A percentile compares a stretch with the other conserved stretches of the same genome.
These are phyloP conservation scores for Pneumocystis sp. DNA, from an alignment of 1,139 yeast genomes.

Conservation along the genomic window DNA sequence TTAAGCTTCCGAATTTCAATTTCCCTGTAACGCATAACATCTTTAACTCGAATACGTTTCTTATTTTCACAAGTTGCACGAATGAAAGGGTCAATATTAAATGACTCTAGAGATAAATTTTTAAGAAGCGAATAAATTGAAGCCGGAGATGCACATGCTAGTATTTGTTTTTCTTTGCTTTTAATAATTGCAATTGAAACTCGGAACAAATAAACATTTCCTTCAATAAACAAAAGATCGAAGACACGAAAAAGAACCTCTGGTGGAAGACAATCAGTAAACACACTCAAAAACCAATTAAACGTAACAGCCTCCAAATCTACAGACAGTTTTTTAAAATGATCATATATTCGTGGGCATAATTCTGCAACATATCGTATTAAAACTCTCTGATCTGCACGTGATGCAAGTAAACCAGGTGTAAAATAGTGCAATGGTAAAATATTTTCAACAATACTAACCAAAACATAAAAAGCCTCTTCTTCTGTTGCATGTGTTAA, in stretches of 20 bases:
- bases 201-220: conserved; percentile 22
- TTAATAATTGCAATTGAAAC: conserved; percentile 32
- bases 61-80: not conserved
- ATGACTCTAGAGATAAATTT: conserved; percentile 22
- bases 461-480: conserved; percentile 45
- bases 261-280: conserved; percentile 39
- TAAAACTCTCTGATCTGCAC: conserved; percentile 30
- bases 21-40: not conserved
- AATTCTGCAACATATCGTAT: conserved; percentile 19
- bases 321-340: conserved; percentile 28
- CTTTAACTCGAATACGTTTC: not conserved
- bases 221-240: conserved; percentile 10
- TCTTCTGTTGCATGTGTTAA: conserved; percentile 37
- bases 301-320: conserved; percentile 40
- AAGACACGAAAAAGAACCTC: conserved; percentile 21
- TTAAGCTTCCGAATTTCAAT: not conserved
- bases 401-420: conserved; percentile 30
- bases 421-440: conserved; percentile 35
- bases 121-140: conserved; percentile 34
- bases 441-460: conserved; percentile 38
- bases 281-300: conserved; percentile 46
- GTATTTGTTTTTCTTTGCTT: conserved; percentile 27
- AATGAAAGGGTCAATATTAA: not conserved
- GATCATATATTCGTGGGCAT: conserved; percentile 31
- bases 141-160: conserved; percentile 25